Conservation (phyloP, 306 rosid genomes). For the Elaeagnus macrophylla region DNA sequence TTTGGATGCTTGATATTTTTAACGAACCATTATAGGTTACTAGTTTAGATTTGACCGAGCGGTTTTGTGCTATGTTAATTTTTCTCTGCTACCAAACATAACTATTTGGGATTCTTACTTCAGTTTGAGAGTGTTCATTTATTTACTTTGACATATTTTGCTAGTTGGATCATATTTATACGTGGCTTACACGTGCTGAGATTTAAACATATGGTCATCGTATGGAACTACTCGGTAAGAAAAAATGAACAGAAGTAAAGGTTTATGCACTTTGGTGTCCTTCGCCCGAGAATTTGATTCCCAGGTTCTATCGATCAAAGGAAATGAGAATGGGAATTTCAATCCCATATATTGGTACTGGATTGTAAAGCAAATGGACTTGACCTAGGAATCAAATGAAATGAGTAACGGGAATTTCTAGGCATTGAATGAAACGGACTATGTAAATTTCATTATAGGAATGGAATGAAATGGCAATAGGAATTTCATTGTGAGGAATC, state of each 20-base stretch:
- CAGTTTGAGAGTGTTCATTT: neutral
- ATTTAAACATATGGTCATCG: neutral
- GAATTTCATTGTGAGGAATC: too few species aligned
- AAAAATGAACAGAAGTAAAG: neutral
- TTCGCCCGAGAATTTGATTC: too few species aligned
- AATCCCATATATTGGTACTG: too few species aligned
- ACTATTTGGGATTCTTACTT: neutral
- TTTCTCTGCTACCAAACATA: constrained; percentile 8
- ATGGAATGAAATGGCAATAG: too few species aligned
- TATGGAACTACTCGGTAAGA: neutral
- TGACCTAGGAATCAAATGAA: too few species aligned
- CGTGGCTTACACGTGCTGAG: neutral
- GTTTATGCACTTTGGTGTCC: too few species aligned
- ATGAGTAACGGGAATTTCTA: too few species aligned
- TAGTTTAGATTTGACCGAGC: neutral
- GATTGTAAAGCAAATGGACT: too few species aligned
- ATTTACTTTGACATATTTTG: neutral
- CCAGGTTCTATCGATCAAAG: too few species aligned
- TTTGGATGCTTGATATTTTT: neutral
- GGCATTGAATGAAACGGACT: too few species aligned
- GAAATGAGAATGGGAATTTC: too few species aligned
- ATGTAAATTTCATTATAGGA: too few species aligned
- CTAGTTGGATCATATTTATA: neutral
- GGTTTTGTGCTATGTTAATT: neutral
- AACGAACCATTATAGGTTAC: neutral